Conservation (phyloP, 2,329 filamentous ascomycete species). For the Camillea tinctor region DNA sequence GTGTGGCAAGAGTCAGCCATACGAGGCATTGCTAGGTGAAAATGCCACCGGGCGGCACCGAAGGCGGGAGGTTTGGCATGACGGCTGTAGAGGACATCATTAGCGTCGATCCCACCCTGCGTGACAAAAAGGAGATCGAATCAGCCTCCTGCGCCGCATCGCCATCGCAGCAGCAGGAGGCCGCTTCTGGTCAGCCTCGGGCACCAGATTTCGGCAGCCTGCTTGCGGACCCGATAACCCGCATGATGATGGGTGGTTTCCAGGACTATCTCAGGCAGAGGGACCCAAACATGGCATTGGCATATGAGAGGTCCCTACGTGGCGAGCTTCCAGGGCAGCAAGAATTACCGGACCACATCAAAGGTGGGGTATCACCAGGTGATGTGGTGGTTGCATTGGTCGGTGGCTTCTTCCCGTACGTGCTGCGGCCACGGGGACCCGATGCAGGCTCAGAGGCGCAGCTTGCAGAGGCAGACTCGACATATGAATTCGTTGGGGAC, state of each 20-base stretch:
- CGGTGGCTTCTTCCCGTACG: slow-evolving; percentile 23
- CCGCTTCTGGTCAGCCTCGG: not conserved
- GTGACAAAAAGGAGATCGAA: not conserved
- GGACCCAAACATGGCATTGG: slow-evolving; percentile 7
- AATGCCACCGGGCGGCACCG: slow-evolving; percentile 18
- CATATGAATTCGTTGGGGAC: slow-evolving; percentile 24
- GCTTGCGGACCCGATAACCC: slow-evolving; percentile 15
- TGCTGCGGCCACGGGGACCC: slow-evolving; percentile 14
- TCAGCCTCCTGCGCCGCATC: not conserved
- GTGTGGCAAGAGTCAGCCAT: slow-evolving; percentile 10
- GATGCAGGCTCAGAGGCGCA: not conserved
- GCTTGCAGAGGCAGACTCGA: slow-evolving; percentile 4
- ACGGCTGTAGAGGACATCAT: slow-evolving; percentile 21
- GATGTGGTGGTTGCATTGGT: slow-evolving; percentile 23
- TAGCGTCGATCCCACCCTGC: slow-evolving; percentile 8
- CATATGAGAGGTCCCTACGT: slow-evolving; percentile 9
- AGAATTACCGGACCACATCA: not conserved
- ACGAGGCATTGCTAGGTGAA: slow-evolving; percentile 7
- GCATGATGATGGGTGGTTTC: slow-evolving; percentile 15
- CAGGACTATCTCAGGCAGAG: slow-evolving; percentile 12
- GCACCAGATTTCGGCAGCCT: slow-evolving; percentile 7
- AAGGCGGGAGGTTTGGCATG: slow-evolving; percentile 23
- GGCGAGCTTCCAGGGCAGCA: slow-evolving; percentile 9
- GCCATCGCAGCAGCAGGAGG: not conserved
- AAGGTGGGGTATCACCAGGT: slow-evolving; percentile 15